phyloP scores from a whole-genome alignment of 225 moss, liverwort and hornwort species.

The Lunularia cruciata region DNA sequence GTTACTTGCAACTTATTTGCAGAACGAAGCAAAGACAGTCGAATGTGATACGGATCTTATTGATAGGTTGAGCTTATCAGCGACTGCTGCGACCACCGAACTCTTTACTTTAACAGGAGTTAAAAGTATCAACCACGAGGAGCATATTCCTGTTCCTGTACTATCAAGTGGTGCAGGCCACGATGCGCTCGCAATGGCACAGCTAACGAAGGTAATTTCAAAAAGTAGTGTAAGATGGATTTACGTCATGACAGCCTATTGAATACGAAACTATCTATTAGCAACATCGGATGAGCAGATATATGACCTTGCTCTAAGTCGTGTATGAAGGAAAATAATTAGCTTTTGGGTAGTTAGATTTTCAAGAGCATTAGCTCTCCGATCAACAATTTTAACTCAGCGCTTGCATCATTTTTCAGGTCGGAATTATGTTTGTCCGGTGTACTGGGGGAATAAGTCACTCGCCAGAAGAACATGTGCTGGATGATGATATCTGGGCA shows the following conservation, averaged over 20 bases:
- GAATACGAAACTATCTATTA: no score
- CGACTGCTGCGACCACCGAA: conserved; percentile 54
- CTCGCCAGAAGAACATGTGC: conserved; percentile 74
- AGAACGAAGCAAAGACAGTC: conserved; percentile 80
- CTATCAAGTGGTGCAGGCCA: conserved; percentile 96
- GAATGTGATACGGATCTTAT: conserved; percentile 61
- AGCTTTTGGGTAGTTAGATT: no score
- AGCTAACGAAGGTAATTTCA: conserved; percentile 73
- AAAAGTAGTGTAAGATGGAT: no score
- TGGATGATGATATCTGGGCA: conserved; percentile 76
- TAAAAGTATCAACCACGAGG: conserved; percentile 30
- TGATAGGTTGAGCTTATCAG: conserved; percentile 61
- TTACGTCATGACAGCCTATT: no score
- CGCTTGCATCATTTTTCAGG: no score
- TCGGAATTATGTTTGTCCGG: conserved; percentile 83
- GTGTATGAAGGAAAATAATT: no score
- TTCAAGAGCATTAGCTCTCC: no score
- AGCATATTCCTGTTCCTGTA: conserved; percentile 37
- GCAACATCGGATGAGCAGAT: no score
- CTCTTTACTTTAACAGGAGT: conserved; percentile 42
- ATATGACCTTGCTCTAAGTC: no score
- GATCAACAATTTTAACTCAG: no score
- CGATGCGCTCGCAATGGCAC: conserved; percentile 90
- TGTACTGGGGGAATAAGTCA: conserved; percentile 81
- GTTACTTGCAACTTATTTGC: conserved; percentile 16